Base-by-base conservation (phyloP, 805 yeast genomes). In the Kazachstania bromeliacearum region DNA sequence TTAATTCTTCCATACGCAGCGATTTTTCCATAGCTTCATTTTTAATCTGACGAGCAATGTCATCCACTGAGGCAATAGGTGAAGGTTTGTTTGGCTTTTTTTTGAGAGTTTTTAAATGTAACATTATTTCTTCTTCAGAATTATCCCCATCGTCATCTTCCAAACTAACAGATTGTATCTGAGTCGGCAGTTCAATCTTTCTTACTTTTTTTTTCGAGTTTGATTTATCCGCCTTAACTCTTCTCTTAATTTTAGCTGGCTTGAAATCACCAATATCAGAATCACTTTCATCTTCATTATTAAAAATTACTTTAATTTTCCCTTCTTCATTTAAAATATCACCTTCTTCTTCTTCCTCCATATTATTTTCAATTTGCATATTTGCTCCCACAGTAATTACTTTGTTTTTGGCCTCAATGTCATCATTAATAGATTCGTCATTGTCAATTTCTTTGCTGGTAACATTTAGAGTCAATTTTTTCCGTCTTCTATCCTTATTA, bases 231-330 rank as follows among this genome's bases (percentile, higher is more conserved):
- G 57, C 65, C 57, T 44, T 61, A 55, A 48, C 63, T 59, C 56
- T 59, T 55, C 46, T 64, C 27, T 57, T 57, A 17, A 62, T 63
- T 44, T 67, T 66, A 39, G 66, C 64, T 2, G 66, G 48, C 45
- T 48, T 48, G 28, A 38, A 53, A 35, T 70, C 62, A 31, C 60
- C 62, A 31, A 49, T 62, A 7, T 61, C 51, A 5, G 40, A 48
- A 9, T 36, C 39, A 4, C 38, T 41, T 4, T 36, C 35, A 12
- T 38, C 45, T 9, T 35, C 41, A 28, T 43, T 42, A 15, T 47
- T 47, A 30, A 59, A 54, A 5, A 41, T 34, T 5, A 56, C 58
- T 28, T 48, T 47, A 37, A 37, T 62, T 62, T 31, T 40, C 5
- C 40, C 38, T 2, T 19, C 19, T 9, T 10, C 17, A n/a, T 17